These are phyloP conservation scores for Canariomyces notabilis DNA, from an alignment of 2,329 filamentous ascomycete species.

Conservation along the genomic window DNA sequence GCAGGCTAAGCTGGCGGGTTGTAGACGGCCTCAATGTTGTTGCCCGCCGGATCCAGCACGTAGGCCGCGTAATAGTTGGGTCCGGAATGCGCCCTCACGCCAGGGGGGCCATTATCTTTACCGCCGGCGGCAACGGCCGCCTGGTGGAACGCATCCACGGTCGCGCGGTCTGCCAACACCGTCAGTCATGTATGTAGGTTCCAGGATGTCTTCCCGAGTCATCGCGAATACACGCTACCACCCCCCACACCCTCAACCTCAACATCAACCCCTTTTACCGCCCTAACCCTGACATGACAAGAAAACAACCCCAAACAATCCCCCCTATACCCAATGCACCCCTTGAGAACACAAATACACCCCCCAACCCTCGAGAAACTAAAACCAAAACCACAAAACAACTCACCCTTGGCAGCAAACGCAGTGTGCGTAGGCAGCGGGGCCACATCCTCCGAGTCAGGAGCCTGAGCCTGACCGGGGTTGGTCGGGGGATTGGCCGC, in stretches of 20 bases:
- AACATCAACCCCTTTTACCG: no score
- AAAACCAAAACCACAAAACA: not conserved
- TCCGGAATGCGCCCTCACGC: conserved; percentile 39
- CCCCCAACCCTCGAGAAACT: not conserved
- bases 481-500: not conserved
- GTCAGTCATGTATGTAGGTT: no score
- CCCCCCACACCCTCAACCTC: no score
- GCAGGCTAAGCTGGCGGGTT: not conserved
- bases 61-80: conserved; percentile 47
- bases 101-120: conserved; percentile 45
- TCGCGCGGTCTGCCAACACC: conserved; percentile 31
- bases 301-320: no score
- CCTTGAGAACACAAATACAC: no score
- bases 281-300: no score
- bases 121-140: conserved; percentile 40
- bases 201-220: no score
- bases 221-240: not conserved
- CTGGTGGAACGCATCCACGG: conserved; percentile 42
- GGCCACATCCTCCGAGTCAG: conserved; percentile 6
- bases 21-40: conserved; percentile 46
- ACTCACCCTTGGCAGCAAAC: conserved; percentile 30
- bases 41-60: conserved; percentile 45
- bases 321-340: no score
- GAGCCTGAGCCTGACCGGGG: conserved; percentile 6
- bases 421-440: conserved; percentile 27